Percentiles rank a stretch among this genome's conserved stretches.
Evolutionary conservation across 2,329 filamentous ascomycete genomes (phyloP).

Genomic region (Didymella keratinophila): DNA sequence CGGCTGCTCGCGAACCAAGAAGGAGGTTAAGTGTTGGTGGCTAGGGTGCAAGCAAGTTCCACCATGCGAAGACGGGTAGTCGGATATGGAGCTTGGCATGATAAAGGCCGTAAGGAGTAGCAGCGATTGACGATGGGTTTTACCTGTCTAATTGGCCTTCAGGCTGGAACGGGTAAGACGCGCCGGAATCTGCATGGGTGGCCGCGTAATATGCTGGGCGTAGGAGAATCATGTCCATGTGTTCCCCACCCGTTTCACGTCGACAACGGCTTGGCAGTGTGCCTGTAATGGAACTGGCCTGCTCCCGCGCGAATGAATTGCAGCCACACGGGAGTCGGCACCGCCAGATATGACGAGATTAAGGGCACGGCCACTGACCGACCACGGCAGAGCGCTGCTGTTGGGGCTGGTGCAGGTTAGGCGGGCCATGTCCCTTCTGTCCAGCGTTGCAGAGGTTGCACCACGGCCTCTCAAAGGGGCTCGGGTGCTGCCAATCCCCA

Average conservation of each 20-base stretch:
- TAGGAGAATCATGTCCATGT: slow-evolving; percentile 26
- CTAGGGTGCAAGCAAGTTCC: slow-evolving; percentile 42
- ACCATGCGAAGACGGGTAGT: slow-evolving; percentile 46
- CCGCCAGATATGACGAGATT: slow-evolving; percentile 17
- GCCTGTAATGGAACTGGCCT: slow-evolving; percentile 25
- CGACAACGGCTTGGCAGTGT: slow-evolving; percentile 30
- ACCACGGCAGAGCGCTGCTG: slow-evolving; percentile 5
- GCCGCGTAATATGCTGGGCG: slow-evolving; percentile 42
- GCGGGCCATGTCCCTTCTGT: not conserved
- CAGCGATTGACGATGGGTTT: slow-evolving; percentile 26
- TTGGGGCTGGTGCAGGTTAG: slow-evolving; percentile 7
- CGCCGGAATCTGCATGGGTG: slow-evolving; percentile 32
- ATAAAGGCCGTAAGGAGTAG: slow-evolving; percentile 34
- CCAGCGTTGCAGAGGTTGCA: slow-evolving; percentile 8
- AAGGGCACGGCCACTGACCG: slow-evolving; percentile 11
- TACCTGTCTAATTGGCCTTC: slow-evolving; percentile 31
- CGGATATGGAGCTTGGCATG: slow-evolving; percentile 42
- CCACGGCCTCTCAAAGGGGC: slow-evolving; percentile 6
- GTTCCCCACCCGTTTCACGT: slow-evolving; percentile 35
- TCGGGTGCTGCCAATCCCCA: slow-evolving; percentile 2
- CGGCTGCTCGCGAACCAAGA: slow-evolving; percentile 27
- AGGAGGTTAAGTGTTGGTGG: slow-evolving; percentile 32
- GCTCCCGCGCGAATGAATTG: slow-evolving; percentile 8
- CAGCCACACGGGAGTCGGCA: slow-evolving; percentile 20
- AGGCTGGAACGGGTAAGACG: slow-evolving; percentile 30